These are phyloP conservation scores for Trichoderma erinaceum DNA, from an alignment of 495 filamentous ascomycete species.

Conservation along the genomic window DNA sequence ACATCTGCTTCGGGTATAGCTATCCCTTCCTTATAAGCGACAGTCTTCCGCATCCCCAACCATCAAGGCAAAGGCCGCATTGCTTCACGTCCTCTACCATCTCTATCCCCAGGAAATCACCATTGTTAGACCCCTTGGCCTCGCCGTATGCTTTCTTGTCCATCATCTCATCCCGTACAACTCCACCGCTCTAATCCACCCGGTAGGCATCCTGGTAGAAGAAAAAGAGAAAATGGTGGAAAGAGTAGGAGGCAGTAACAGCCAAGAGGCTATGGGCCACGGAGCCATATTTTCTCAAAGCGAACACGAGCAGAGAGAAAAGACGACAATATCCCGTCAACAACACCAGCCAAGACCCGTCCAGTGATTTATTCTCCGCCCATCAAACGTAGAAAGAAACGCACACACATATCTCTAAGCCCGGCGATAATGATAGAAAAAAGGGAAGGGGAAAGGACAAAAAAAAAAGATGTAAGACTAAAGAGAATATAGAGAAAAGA, in stretches of 20 bases:
- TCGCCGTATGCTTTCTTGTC: neutral
- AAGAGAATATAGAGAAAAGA: slow-evolving; percentile 20
- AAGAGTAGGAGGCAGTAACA: neutral
- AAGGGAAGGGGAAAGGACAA: slow-evolving; percentile 15
- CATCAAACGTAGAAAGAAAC: slow-evolving; percentile 8
- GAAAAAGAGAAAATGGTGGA: neutral
- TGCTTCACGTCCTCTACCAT: neutral
- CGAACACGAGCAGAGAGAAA: neutral
- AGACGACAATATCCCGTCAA: neutral
- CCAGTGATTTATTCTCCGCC: slow-evolving; percentile 7
- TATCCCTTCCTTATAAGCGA: slow-evolving; percentile 1
- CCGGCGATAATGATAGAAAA: slow-evolving; percentile 18
- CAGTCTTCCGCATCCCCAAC: neutral
- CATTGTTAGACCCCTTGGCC: neutral
- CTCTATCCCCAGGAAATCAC: neutral
- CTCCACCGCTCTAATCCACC: neutral
- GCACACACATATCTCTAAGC: slow-evolving; percentile 13
- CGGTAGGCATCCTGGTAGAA: neutral
- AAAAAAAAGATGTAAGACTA: neutral
- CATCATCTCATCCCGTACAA: neutral
- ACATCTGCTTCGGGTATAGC: slow-evolving; percentile 2
- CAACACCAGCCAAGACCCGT: slow-evolving; percentile 8
- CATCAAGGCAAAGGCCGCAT: neutral
- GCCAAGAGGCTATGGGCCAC: neutral
- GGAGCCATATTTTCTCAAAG: neutral